Evolutionary conservation across 371 early-diverging fungal genomes (phyloP).

Genomic region (Mucor racemosus): DNA sequence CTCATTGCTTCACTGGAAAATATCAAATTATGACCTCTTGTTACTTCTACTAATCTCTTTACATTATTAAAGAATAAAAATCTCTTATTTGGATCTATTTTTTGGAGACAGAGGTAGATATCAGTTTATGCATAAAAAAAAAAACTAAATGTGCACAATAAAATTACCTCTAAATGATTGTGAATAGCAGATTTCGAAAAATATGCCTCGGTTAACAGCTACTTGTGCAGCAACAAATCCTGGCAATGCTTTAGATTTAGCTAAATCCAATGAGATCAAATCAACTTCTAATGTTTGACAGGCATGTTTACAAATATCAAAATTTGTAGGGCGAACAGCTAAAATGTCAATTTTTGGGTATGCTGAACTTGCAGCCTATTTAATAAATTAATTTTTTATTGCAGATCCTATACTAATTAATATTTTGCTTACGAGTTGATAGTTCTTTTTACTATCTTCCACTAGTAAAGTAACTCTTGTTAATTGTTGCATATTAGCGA

Average conservation of each 20-base stretch:
- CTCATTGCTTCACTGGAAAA: conserved; percentile 78
- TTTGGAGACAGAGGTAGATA: background rate
- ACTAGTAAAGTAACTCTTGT: conserved; percentile 66
- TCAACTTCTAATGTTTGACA: conserved; percentile 84
- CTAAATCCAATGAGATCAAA: conserved; percentile 87
- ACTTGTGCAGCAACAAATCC: conserved; percentile 77
- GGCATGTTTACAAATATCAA: conserved; percentile 79
- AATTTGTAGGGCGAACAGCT: conserved; percentile 80
- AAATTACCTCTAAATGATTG: conserved; percentile 70
- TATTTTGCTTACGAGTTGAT: conserved; percentile 60
- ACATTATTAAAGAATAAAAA: conserved; percentile 78
- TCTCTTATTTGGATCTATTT: conserved; percentile 61
- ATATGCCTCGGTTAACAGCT: conserved; percentile 78
- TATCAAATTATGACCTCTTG: conserved; percentile 89
- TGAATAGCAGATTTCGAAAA: conserved; percentile 88
- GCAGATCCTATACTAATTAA: background rate
- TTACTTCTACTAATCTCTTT: conserved; percentile 74
- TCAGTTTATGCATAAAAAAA: no score
- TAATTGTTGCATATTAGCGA: conserved; percentile 54
- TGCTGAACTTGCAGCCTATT: conserved; percentile 56
- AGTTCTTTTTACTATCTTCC: conserved; percentile 67
- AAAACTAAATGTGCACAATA: background rate
- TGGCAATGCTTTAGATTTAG: conserved; percentile 37
- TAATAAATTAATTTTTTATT: background rate
- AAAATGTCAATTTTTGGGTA: conserved; percentile 77